A percentile compares a stretch with the other conserved stretches of the same genome.
phyloP scores from a whole-genome alignment of 2,329 filamentous ascomycete species.

The Calonectria ilicicola region DNA sequence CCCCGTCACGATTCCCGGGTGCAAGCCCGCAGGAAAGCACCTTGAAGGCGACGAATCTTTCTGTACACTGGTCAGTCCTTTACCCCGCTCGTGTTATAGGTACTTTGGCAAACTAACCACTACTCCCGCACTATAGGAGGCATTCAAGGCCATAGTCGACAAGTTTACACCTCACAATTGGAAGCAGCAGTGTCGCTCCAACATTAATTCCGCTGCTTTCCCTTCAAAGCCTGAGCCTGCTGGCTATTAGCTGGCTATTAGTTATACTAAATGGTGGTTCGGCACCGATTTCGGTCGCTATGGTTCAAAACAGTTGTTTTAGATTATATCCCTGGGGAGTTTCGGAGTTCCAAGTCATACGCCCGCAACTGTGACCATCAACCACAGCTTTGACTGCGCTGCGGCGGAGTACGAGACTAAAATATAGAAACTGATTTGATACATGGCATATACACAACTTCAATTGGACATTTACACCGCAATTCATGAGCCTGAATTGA shows the following conservation, averaged over 20 bases:
- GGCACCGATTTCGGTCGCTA: background rate
- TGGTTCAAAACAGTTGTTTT: background rate
- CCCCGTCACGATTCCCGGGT: constrained; percentile 85
- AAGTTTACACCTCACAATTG: constrained; percentile 88
- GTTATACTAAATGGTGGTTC: constrained; percentile 4
- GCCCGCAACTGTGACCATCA: no score
- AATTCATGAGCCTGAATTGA: background rate
- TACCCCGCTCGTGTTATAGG: background rate
- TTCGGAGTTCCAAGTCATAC: background rate
- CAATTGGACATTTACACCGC: background rate
- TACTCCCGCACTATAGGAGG: constrained; percentile 63
- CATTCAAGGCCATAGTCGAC: constrained; percentile 94
- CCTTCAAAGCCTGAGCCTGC: constrained; percentile 64
- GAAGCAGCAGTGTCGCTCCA: constrained; percentile 67
- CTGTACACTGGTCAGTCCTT: constrained; percentile 80
- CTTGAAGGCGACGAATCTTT: constrained; percentile 88
- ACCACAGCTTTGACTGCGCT: background rate
- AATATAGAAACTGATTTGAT: background rate
- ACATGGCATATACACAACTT: background rate
- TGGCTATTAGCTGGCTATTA: constrained; percentile 62
- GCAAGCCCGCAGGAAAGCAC: constrained; percentile 81
- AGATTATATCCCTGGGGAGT: background rate
- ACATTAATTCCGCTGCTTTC: constrained; percentile 57
- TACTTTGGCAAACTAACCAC: background rate
- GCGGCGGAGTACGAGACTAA: background rate